phyloP scores from a whole-genome alignment of 139 green algal genomes.

The Ostreobium quekettii region DNA sequence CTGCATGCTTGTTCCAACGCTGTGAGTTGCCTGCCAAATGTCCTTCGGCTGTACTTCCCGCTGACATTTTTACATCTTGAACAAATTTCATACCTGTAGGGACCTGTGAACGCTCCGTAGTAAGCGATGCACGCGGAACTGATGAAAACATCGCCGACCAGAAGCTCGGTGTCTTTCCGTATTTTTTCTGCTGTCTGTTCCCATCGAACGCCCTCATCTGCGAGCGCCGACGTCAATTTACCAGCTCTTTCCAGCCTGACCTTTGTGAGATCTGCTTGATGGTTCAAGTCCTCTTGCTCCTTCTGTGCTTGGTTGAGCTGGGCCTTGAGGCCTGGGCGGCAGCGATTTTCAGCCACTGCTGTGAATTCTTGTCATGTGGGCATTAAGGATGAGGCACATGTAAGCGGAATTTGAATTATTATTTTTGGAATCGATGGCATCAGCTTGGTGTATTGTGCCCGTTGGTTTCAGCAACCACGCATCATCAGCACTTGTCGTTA shows the following conservation, averaged over 20 bases:
- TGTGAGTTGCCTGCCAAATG: no score
- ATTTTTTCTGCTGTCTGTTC: constrained; percentile 49
- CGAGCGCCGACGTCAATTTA: constrained; percentile 68
- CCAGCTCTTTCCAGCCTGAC: constrained; percentile 58
- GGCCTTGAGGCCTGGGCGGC: constrained; percentile 27
- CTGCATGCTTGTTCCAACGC: no score
- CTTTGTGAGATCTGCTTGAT: constrained; percentile 57
- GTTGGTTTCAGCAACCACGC: no score
- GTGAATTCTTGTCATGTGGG: no score
- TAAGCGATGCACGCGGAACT: constrained; percentile 66
- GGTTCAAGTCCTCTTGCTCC: constrained; percentile 59
- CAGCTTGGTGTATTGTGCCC: no score
- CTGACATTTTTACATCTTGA: neutral
- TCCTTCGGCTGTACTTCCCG: constrained; percentile 2
- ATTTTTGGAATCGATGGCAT: no score
- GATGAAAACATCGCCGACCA: constrained; percentile 71
- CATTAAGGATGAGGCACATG: no score
- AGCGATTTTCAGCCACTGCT: neutral
- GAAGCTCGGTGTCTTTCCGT: constrained; percentile 35
- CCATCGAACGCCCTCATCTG: constrained; percentile 71
- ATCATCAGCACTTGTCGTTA: no score
- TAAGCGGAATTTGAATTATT: no score
- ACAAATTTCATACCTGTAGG: constrained; percentile 52
- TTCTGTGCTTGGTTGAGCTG: constrained; percentile 51
- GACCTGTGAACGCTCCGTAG: constrained; percentile 72